Evolutionary conservation across 371 early-diverging fungal genomes (phyloP).

Genomic region (Mortierella sp.): DNA sequence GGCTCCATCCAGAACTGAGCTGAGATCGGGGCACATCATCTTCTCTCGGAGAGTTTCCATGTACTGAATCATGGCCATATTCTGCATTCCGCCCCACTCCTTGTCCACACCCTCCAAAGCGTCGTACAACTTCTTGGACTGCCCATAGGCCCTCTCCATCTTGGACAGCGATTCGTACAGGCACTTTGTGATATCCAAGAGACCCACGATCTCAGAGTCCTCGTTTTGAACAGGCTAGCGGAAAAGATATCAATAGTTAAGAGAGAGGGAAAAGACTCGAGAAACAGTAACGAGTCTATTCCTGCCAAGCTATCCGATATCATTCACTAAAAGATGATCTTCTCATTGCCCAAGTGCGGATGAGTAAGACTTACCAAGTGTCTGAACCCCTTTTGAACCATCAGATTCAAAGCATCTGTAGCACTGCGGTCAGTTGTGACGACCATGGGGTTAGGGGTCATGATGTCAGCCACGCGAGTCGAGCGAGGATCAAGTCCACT

Average conservation of each 20-base stretch:
- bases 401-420: slow-evolving; percentile 93
- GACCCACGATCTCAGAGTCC: slow-evolving; percentile 91
- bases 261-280: not conserved
- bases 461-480: slow-evolving; percentile 87
- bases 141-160: slow-evolving; percentile 93
- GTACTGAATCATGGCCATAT: slow-evolving; percentile 68
- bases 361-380: slow-evolving; percentile 74
- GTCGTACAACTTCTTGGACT: slow-evolving; percentile 86
- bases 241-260: not conserved
- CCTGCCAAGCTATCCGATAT: not conserved
- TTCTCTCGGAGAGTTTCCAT: slow-evolving; percentile 78
- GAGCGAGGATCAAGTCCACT: slow-evolving; percentile 79
- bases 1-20: slow-evolving; percentile 76
- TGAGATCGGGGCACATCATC: slow-evolving; percentile 90
- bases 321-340: too few relatives aligned
- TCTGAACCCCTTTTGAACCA: slow-evolving; percentile 94
- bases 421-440: slow-evolving; percentile 83
- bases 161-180: slow-evolving; percentile 94
- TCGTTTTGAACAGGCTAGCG: slow-evolving; percentile 91
- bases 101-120: slow-evolving; percentile 95
- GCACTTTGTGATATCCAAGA: slow-evolving; percentile 96
- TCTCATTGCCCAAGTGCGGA: not conserved
- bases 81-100: slow-evolving; percentile 76
- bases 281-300: not conserved
- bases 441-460: slow-evolving; percentile 92